These are phyloP conservation scores for Boeremia lycopersici DNA, from an alignment of 2,329 filamentous ascomycete genomes.

Conservation along the genomic window DNA sequence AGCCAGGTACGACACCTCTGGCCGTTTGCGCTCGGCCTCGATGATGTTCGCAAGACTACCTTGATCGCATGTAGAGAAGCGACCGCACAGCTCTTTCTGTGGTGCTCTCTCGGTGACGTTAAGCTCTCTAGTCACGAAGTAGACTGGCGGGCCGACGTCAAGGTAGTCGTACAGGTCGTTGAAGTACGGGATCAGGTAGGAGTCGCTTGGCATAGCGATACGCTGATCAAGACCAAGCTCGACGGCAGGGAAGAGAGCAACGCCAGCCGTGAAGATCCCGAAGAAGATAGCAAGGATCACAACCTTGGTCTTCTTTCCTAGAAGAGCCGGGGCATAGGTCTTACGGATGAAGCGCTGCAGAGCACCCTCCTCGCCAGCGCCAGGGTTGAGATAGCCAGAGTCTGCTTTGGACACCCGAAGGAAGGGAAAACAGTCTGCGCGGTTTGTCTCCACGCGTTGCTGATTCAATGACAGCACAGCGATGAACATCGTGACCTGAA, in stretches of 20 bases:
- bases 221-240: slow-evolving; percentile 91
- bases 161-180: slow-evolving; percentile 95
- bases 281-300: slow-evolving; percentile 80
- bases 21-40: slow-evolving; percentile 90
- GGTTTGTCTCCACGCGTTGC: slow-evolving; percentile 81
- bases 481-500: slow-evolving; percentile 97
- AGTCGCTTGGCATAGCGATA: slow-evolving; percentile 90
- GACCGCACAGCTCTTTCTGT: slow-evolving; percentile 87
- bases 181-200: slow-evolving; percentile 95
- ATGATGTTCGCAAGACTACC: slow-evolving; percentile 87
- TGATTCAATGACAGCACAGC: slow-evolving; percentile 92
- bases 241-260: slow-evolving; percentile 84
- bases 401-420: slow-evolving; percentile 78
- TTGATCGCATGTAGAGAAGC: slow-evolving; percentile 86
- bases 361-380: slow-evolving; percentile 80
- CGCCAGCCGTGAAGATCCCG: slow-evolving; percentile 81
- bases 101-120: slow-evolving; percentile 76
- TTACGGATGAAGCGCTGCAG: slow-evolving; percentile 90
- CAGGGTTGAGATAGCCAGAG: slow-evolving; percentile 69
- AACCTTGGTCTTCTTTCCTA: slow-evolving; percentile 81
- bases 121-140: slow-evolving; percentile 85
- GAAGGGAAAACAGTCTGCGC: slow-evolving; percentile 92
- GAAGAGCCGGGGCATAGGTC: slow-evolving; percentile 79
- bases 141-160: slow-evolving; percentile 88
- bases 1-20: slow-evolving; percentile 85